Evolutionary conservation across 331 rosid species (phyloP).

Genomic region (Pyrus hybrid): DNA sequence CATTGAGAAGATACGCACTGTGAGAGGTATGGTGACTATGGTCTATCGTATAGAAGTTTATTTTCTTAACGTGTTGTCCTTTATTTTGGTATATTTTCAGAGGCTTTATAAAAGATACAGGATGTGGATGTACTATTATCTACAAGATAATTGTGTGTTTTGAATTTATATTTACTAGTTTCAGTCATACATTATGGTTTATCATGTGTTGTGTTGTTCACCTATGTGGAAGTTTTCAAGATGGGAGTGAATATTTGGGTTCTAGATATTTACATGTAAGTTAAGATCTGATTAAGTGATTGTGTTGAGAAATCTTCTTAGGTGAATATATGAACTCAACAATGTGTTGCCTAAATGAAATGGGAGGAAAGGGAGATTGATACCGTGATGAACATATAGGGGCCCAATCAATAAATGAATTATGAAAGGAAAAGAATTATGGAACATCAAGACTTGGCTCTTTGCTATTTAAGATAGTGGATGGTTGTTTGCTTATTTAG

Average conservation of each 20-base stretch:
- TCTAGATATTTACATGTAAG: not conserved
- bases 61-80: not conserved
- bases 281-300: not conserved
- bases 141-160: not conserved
- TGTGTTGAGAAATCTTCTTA: not conserved
- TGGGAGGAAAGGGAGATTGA: no score
- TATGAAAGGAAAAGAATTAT: no score
- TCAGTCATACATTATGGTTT: not conserved
- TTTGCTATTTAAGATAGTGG: not conserved
- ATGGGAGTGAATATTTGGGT: not conserved
- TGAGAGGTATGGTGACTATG: conserved; percentile 51
- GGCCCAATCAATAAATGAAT: no score
- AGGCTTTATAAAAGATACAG: not conserved
- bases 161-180: not conserved
- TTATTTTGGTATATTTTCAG: not conserved
- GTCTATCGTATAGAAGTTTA: conserved; percentile 6
- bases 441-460: no score
- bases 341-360: no score
- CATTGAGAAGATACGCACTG: conserved; percentile 72
- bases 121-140: not conserved
- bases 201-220: not conserved
- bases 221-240: no score
- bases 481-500: not conserved
- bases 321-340: no score
- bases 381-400: no score